Evolutionary conservation across 2,329 filamentous ascomycete genomes (phyloP).

Genomic region (Fusarium keratoplasticum): DNA sequence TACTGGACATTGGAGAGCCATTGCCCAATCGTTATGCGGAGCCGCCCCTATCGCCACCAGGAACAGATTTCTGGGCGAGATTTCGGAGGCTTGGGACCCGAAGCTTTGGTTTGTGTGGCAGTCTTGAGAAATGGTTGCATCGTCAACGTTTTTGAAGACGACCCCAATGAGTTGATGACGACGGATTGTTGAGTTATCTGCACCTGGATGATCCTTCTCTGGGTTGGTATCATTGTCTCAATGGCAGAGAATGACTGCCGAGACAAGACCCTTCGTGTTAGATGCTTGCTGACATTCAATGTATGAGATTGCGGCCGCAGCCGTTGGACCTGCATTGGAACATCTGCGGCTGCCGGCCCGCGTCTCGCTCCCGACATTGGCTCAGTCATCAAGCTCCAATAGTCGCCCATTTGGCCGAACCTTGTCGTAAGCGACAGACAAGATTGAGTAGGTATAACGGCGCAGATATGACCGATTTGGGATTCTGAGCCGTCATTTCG

Average conservation of each 20-base stretch:
- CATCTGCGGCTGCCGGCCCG: slow-evolving; percentile 26
- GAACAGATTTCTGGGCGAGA: slow-evolving; percentile 25
- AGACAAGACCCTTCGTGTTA: not conserved
- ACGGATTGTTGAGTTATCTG: slow-evolving; percentile 18
- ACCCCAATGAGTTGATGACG: not conserved
- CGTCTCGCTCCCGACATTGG: slow-evolving; percentile 18
- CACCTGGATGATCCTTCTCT: not conserved
- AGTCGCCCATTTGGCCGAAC: slow-evolving; percentile 20
- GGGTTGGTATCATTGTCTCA: not conserved
- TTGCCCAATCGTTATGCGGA: slow-evolving; percentile 26
- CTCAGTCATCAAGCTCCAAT: slow-evolving; percentile 17
- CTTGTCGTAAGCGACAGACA: slow-evolving; percentile 15
- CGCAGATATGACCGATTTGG: not conserved
- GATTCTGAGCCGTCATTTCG: slow-evolving; percentile 2
- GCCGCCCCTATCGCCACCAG: slow-evolving; percentile 28
- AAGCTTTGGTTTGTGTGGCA: slow-evolving; percentile 8
- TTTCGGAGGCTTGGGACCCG: slow-evolving; percentile 12
- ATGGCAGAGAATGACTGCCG: not conserved
- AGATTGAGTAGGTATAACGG: not conserved
- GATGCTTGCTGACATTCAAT: slow-evolving; percentile 7
- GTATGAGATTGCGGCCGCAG: slow-evolving; percentile 20
- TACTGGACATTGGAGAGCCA: slow-evolving; percentile 15
- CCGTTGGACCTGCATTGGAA: slow-evolving; percentile 24
- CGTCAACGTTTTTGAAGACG: slow-evolving; percentile 11
- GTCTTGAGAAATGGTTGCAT: slow-evolving; percentile 16